These are phyloP conservation scores for Saprolegnia diclina DNA, from an alignment of 352 stramenopile genomes.

Conservation along the genomic window DNA sequence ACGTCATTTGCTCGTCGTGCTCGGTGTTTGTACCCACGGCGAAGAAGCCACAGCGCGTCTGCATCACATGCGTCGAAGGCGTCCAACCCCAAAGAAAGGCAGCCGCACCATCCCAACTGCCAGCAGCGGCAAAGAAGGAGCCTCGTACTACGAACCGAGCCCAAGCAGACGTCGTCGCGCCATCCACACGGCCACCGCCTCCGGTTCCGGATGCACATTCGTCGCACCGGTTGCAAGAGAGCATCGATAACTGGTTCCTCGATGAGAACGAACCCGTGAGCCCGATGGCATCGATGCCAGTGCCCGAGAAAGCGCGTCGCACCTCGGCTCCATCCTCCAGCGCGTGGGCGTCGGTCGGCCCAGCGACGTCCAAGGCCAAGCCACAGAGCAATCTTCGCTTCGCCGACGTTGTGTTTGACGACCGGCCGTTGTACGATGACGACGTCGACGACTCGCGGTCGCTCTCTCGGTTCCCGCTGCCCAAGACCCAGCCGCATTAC, in stretches of 20 bases:
- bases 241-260: constrained; percentile 19
- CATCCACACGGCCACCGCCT: not conserved
- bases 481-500: too few species aligned
- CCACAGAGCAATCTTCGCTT: not conserved
- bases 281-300: not conserved
- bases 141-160: not conserved
- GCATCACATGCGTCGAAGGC: not conserved
- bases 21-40: not conserved
- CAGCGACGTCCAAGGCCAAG: not conserved
- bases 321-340: not conserved
- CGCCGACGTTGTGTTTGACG: constrained; percentile 15
- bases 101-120: too few species aligned
- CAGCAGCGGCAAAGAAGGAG: not conserved
- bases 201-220: not conserved
- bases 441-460: not conserved
- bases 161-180: not conserved
- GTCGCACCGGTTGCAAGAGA: not conserved
- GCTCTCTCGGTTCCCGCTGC: too few species aligned
- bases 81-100: not conserved
- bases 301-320: not conserved
- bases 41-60: constrained; percentile 5
- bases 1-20: constrained; percentile 28
- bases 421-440: not conserved
- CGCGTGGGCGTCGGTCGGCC: not conserved
- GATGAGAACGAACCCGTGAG: not conserved